These are phyloP conservation scores for Herpetomonas samuelpessoai DNA, from an alignment of 208 protist species.

Conservation along the genomic window DNA sequence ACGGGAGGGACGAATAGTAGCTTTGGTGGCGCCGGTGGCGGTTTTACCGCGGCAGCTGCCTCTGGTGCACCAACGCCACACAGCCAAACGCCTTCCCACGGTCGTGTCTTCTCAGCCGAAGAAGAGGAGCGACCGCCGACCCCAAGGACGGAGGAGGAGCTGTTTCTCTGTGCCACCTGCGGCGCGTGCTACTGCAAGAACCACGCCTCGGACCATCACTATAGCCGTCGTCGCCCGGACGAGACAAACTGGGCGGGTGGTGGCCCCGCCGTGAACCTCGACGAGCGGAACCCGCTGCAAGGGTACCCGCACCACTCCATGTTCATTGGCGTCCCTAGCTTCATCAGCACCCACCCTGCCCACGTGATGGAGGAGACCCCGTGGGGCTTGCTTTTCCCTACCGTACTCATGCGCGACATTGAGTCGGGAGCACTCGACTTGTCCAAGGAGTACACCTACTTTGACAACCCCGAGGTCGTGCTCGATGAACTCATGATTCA, in stretches of 20 bases:
- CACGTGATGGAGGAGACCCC: constrained; percentile 28
- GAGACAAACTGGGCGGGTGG: constrained; percentile 1
- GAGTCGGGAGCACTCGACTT: constrained; percentile 16
- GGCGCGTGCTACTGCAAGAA: constrained; percentile 62
- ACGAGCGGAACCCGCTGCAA: constrained; percentile 12
- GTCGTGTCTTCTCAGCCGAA: constrained; percentile 21
- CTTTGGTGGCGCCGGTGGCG: too few species aligned
- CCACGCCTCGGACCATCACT: constrained; percentile 55
- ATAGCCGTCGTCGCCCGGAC: constrained; percentile 29
- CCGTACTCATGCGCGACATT: constrained; percentile 34
- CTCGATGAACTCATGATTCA: neutral
- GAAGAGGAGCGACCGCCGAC: constrained; percentile 48
- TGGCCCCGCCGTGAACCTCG: constrained; percentile 4
- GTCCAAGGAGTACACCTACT: neutral
- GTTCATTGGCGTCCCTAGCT: constrained; percentile 60
- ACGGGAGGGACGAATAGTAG: neutral
- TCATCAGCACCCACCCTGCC: constrained; percentile 32
- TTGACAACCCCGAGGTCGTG: neutral
- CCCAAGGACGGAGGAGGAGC: constrained; percentile 43
- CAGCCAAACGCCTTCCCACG: neutral
- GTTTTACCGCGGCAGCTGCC: too few species aligned
- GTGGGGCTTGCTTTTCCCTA: constrained; percentile 51
- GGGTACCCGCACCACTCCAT: constrained; percentile 58
- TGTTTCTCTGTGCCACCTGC: constrained; percentile 75
- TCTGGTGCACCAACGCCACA: too few species aligned